phyloP scores from a whole-genome alignment of 768 basidiomycete species.

The Pseudohyphozyma bogoriensis region DNA sequence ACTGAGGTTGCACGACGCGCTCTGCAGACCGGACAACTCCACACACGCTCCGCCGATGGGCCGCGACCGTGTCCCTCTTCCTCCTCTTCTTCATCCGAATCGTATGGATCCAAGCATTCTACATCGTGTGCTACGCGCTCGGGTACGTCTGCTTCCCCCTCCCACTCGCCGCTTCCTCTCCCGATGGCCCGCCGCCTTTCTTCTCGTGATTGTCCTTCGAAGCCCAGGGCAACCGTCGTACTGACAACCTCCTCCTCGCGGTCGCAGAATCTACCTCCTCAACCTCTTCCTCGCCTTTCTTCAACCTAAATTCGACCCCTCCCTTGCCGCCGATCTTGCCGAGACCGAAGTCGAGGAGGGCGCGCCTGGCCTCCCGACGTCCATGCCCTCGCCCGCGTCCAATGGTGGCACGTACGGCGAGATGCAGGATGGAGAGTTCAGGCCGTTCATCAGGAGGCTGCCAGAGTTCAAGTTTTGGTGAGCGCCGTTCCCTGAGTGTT shows the following conservation, averaged over 20 bases:
- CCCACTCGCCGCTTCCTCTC: neutral
- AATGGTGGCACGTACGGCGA: slow-evolving; percentile 20
- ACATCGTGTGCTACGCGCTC: slow-evolving; percentile 35
- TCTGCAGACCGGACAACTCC: slow-evolving; percentile 73
- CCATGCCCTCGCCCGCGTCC: slow-evolving; percentile 7
- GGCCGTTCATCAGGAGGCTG: slow-evolving; percentile 87
- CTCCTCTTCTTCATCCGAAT: slow-evolving; percentile 74
- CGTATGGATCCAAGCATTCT: slow-evolving; percentile 60
- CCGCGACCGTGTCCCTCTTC: slow-evolving; percentile 60
- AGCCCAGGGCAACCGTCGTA: too few relatives aligned
- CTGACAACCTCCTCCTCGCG: neutral
- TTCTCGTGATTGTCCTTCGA: neutral
- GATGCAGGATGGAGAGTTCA: slow-evolving; percentile 78
- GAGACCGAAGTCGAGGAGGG: slow-evolving; percentile 96
- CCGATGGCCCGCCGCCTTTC: neutral
- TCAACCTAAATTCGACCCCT: slow-evolving; percentile 96
- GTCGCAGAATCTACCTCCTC: slow-evolving; percentile 29
- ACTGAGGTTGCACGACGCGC: neutral
- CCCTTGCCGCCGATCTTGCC: slow-evolving; percentile 79
- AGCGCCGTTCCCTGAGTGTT: neutral
- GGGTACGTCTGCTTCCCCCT: slow-evolving; percentile 12
- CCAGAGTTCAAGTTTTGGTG: slow-evolving; percentile 97
- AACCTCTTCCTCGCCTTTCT: slow-evolving; percentile 91
- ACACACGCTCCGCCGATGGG: slow-evolving; percentile 78
- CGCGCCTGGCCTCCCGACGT: slow-evolving; percentile 46